Base-by-base conservation (phyloP, 495 filamentous ascomycete genomes). In the Podospora fimiseda region DNA sequence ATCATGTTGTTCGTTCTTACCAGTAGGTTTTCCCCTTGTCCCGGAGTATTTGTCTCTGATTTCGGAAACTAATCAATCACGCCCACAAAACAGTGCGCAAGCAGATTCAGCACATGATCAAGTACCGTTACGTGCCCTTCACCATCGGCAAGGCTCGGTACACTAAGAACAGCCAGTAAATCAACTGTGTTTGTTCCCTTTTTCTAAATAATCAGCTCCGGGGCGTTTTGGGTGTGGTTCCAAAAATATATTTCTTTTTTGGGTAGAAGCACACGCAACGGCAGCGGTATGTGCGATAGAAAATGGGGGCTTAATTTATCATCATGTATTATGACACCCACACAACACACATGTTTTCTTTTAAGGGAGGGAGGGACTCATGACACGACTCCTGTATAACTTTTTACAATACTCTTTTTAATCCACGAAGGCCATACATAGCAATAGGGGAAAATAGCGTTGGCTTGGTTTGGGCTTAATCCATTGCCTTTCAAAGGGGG, bases 31-130 rank as follows among this genome's bases (percentile, higher is more conserved):
- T 47, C n/a, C 30, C 43, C n/a, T 19, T 21, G 14, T 24, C 30
- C 15, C 7, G 20, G 16, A 24, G 16, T 22, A 14, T 16, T 18
- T 9, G n/a, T 19, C 22, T 42, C 20, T 47, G 8, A 11, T 56
- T 16, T 21, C 3, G 9, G 22, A 40, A 22, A 2, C 11, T 14
- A 9, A 48, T 53, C 50, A 24, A 69, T 72, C 52, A 75, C 64
- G 23, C 15, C 41, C 9, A 0, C 24, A 2, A 15, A 16, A 15
- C 30, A 95, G 90, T 98, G 93, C 81, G 93, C 64, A 85, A 90
- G 72, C 93, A 98, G 73, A 98, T 98, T 54, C 93, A 98, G 77
- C 91, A 96, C 72, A 98, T 98, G 93, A 96, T 98, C 82, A 98
- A 97, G 75, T 98, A 98, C 75, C 89, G 93, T 71, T 98, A 96